A percentile compares a stretch with the other conserved stretches of the same genome.
Conservation (phyloP, 805 yeast species). For the Scheffersomyces spartinae region DNA sequence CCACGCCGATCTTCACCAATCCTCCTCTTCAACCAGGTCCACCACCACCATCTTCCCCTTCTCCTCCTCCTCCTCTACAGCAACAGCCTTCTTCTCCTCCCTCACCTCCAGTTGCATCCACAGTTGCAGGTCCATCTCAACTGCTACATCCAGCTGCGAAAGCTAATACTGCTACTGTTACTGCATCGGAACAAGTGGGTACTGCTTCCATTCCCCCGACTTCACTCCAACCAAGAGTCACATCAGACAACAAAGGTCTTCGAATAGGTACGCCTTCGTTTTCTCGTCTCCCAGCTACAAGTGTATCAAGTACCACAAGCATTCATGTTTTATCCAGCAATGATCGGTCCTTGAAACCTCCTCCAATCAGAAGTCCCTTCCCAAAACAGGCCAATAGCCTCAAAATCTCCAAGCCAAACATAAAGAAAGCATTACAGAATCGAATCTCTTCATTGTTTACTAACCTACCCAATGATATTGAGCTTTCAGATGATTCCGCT, state of each 20-base stretch:
- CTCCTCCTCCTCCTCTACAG: no score
- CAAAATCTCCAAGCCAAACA: constrained; percentile 4
- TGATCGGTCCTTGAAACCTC: not conserved
- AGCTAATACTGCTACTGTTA: no score
- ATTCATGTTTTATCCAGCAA: no score
- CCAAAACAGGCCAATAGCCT: constrained; percentile 2
- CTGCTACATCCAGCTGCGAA: no score
- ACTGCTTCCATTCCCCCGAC: no score
- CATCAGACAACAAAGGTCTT: constrained; percentile 22
- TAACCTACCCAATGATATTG: constrained; percentile 36
- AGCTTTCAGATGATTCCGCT: constrained; percentile 34
- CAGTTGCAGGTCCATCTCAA: no score
- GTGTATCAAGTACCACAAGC: not conserved
- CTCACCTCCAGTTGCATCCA: no score
- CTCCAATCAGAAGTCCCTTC: constrained; percentile 1
- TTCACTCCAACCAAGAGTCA: constrained; percentile 14
- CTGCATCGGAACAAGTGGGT: no score
- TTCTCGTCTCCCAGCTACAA: constrained; percentile 1
- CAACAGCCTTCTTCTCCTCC: no score
- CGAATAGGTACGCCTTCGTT: constrained; percentile 6
- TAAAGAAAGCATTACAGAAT: constrained; percentile 13
- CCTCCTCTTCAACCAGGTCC: no score
- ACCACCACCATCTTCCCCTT: no score
- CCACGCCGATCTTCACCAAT: no score
- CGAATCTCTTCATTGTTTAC: constrained; percentile 28